These are phyloP conservation scores for Aureobasidium sp. DNA, from an alignment of 2,329 filamentous ascomycete genomes.

Conservation along the genomic window DNA sequence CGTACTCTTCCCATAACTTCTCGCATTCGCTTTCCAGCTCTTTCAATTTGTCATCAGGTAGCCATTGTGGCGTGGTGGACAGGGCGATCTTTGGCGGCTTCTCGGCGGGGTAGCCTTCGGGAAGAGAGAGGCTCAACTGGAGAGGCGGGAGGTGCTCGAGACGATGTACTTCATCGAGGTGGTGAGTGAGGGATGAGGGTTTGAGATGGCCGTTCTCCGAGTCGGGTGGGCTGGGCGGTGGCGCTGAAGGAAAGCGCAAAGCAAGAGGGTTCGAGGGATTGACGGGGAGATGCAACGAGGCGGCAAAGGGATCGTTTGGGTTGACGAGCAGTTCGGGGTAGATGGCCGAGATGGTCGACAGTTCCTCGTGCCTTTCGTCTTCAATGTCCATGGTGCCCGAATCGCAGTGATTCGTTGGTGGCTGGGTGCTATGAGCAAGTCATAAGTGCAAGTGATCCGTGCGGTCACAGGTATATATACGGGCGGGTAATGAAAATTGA, in stretches of 20 bases:
- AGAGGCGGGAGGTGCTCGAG: constrained; percentile 48
- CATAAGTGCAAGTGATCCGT: not conserved
- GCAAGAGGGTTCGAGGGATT: constrained; percentile 47
- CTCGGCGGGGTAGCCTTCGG: constrained; percentile 49
- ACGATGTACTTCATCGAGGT: not conserved
- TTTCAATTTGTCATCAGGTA: constrained; percentile 39
- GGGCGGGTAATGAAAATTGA: not conserved
- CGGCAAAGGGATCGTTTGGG: constrained; percentile 39
- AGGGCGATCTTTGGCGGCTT: constrained; percentile 45
- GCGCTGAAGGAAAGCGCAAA: constrained; percentile 30
- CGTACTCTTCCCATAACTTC: constrained; percentile 54
- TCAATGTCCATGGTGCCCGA: constrained; percentile 24
- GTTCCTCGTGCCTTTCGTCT: constrained; percentile 55
- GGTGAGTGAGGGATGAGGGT: not conserved
- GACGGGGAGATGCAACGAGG: constrained; percentile 50
- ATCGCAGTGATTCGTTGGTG: not conserved
- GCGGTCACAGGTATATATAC: not conserved
- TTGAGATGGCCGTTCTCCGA: constrained; percentile 26
- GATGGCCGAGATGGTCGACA: constrained; percentile 54
- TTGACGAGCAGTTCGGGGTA: constrained; percentile 53
- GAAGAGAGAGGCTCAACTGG: constrained; percentile 46
- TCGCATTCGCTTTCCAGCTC: constrained; percentile 42
- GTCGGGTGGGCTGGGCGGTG: constrained; percentile 35
- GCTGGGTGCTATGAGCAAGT: constrained; percentile 1
- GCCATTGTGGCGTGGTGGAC: constrained; percentile 46